Base-by-base conservation (phyloP, 2,329 filamentous ascomycete species). In the Aspergillus terreus region DNA sequence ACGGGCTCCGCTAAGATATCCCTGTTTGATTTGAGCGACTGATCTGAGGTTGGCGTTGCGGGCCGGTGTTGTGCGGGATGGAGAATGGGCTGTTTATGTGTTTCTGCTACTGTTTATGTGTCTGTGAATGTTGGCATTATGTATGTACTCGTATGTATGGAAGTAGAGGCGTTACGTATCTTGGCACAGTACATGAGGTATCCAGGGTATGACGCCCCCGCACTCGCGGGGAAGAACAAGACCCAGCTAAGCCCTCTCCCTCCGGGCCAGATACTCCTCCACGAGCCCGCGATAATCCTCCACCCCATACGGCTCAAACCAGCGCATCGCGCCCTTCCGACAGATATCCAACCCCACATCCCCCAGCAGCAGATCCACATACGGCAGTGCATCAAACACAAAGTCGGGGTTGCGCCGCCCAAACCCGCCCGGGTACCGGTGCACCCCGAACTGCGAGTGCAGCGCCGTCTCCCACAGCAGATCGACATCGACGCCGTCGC, bases 301-400 rank as follows among this genome's bases (percentile, higher is more conserved):
- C 23, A 58, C 52, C 10, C 65, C 68, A 58, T 76, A 76, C 12
- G 71, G 62, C 15, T 67, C 65, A 25, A 70, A 57, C 50, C 70
- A 70, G 1, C 63, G 59, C n/a, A 69, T 49, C 4, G 56, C 44
- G 4, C 67, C 62, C 54, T 75, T 77, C 21, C 73, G 59, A 55
- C 57, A 59, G 1, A 72, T 72, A 15, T 77, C 71, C 49, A 91
- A 67, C 0, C 82, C 86, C 50, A 92, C 61, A 65, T 92, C 88
- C 4, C 72, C 70, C 53, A 88, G 64, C 63, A 92, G 66, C 62
- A 85, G 62, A 67, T 92, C 88, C 15, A 90, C 65, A 62, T 90
- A 94, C 4, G 87, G 87, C 49, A 92, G 66, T 0, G 80, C 80
- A 66, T 94, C 89, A 62, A 92, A 92, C 15, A 88, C 84, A 57